phyloP scores from a whole-genome alignment of 140 eudicot genomes.

The Anethum foeniculum region DNA sequence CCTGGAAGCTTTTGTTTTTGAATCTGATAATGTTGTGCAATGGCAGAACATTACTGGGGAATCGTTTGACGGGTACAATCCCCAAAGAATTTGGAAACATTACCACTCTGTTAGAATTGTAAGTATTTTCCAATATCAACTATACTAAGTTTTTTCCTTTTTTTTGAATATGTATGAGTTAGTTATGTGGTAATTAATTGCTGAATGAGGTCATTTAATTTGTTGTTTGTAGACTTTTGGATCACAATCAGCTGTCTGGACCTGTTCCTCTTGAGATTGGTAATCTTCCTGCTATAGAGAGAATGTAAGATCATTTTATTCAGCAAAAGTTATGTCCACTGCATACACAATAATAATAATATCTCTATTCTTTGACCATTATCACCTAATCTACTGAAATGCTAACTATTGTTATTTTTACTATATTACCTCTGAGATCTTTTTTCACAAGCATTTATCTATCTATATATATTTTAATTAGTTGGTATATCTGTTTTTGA shows the following conservation, averaged over 20 bases:
- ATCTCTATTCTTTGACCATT: neutral
- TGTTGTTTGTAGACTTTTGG: conserved; percentile 28
- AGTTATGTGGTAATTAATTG: neutral
- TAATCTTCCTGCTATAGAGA: conserved; percentile 17
- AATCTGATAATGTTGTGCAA: neutral
- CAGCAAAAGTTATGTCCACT: neutral
- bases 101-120: conserved; percentile 1
- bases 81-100: conserved; percentile 66
- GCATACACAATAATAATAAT: neutral
- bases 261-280: conserved; percentile 4
- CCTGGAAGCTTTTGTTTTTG: neutral
- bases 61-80: conserved; percentile 55
- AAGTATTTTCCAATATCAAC: neutral
- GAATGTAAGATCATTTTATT: neutral
- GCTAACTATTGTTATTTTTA: neutral
- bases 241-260: conserved; percentile 50
- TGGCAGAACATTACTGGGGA: conserved; percentile 53
- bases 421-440: neutral
- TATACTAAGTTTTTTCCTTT: neutral
- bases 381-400: neutral
- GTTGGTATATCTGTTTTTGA: conserved; percentile 9
- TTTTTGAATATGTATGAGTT: neutral
- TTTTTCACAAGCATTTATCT: neutral
- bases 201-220: conserved; percentile 2
- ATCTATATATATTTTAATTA: neutral